phyloP scores from a whole-genome alignment of 2,329 filamentous ascomycete genomes.

The Diaporthe sp. region DNA sequence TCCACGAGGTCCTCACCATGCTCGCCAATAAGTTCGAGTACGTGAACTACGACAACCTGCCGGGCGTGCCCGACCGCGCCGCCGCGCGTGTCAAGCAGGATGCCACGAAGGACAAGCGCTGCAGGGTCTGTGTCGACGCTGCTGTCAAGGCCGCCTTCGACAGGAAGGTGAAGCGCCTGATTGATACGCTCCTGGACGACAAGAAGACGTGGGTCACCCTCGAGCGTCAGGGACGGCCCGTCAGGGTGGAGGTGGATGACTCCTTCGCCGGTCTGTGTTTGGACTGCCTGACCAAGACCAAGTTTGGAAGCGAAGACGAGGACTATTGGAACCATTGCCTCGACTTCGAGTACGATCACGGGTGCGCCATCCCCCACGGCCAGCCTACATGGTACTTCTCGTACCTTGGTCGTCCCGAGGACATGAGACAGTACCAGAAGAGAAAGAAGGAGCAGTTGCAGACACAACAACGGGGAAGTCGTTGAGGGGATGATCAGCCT shows the following conservation, averaged over 20 bases:
- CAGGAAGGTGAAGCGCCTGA: conserved; percentile 18
- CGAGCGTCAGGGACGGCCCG: background rate
- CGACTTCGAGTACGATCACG: background rate
- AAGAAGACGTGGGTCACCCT: background rate
- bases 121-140: background rate
- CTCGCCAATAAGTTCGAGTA: background rate
- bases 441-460: background rate
- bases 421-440: background rate
- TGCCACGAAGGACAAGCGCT: background rate
- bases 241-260: background rate
- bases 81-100: background rate
- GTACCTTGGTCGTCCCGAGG: background rate
- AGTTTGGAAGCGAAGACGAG: background rate
- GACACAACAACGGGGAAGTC: too few relatives aligned
- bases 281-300: background rate
- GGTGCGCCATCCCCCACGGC: background rate
- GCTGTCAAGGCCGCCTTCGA: conserved; percentile 23
- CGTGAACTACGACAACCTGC: background rate
- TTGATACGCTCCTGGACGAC: background rate
- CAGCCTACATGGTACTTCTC: conserved; percentile 11
- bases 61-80: background rate
- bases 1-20: background rate
- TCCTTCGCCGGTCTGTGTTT: conserved; percentile 20
- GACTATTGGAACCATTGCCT: conserved; percentile 20
- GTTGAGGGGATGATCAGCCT: background rate